These are phyloP conservation scores for Trypanosoma conorhini DNA, from an alignment of 208 protist genomes.

Conservation along the genomic window DNA sequence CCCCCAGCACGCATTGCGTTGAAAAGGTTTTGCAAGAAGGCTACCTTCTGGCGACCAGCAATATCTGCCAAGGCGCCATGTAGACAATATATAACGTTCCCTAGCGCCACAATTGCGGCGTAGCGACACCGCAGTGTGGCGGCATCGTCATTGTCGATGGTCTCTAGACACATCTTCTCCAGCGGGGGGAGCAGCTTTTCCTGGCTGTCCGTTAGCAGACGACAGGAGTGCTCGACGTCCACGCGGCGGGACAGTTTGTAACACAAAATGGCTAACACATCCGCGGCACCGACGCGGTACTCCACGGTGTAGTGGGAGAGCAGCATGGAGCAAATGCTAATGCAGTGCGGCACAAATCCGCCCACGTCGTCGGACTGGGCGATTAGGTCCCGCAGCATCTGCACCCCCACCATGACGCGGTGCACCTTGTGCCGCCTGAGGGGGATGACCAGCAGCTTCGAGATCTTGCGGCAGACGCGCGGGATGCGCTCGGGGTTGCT, in stretches of 20 bases:
- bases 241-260: conserved; percentile 47
- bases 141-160: conserved; percentile 22
- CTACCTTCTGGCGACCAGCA: conserved; percentile 34
- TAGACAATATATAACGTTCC: conserved; percentile 54
- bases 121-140: conserved; percentile 45
- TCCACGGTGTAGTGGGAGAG: conserved; percentile 33
- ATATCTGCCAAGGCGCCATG: conserved; percentile 43
- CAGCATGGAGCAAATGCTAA: conserved; percentile 59
- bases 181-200: conserved; percentile 62
- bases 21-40: conserved; percentile 65
- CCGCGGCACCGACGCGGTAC: conserved; percentile 67
- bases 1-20: conserved; percentile 33
- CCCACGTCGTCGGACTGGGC: conserved; percentile 50
- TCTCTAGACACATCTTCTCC: conserved; percentile 52
- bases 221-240: conserved; percentile 53
- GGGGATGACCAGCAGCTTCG: conserved; percentile 54
- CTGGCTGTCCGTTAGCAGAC: conserved; percentile 61
- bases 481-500: conserved; percentile 86
- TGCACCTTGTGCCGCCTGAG: conserved; percentile 37
- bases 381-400: conserved; percentile 66
- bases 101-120: conserved; percentile 59
- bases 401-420: conserved; percentile 64
- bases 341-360: conserved; percentile 69
- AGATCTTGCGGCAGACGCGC: conserved; percentile 82
- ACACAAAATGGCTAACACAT: conserved; percentile 63